Percentiles rank a stretch among this genome's conserved stretches.
Conservation (phyloP, 2,329 filamentous ascomycete genomes). For the Didymella exigua region DNA sequence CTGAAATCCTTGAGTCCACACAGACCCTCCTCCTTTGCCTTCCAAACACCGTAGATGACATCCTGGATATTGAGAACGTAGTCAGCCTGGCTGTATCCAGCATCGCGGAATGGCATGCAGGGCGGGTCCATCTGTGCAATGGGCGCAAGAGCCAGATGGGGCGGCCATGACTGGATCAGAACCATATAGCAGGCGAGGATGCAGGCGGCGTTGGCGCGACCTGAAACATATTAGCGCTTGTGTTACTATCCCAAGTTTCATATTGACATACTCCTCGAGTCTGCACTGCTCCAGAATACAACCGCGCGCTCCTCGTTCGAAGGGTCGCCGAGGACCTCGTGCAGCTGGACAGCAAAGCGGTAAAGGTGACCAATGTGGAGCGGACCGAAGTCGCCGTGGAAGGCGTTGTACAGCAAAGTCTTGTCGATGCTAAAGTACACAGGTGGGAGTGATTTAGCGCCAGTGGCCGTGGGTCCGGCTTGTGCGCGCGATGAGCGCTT, state of each 20-base stretch:
- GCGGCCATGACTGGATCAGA: conserved; percentile 95
- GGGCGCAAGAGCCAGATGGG: conserved; percentile 90
- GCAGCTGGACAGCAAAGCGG: conserved; percentile 92
- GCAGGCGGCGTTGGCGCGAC: conserved; percentile 90
- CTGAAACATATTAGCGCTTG: conserved; percentile 52
- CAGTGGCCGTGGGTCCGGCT: conserved; percentile 60
- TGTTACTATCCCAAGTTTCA: background rate
- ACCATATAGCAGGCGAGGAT: conserved; percentile 99
- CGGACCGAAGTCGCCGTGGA: conserved; percentile 97
- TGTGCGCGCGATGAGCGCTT: conserved; percentile 74
- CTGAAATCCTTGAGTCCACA: conserved; percentile 93
- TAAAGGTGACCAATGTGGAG: conserved; percentile 97
- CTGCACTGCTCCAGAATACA: conserved; percentile 93
- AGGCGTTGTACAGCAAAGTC: conserved; percentile 92
- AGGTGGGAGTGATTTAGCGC: conserved; percentile 66
- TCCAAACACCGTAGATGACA: conserved; percentile 98
- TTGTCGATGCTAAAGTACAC: conserved; percentile 97
- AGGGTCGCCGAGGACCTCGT: conserved; percentile 90
- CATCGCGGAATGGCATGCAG: conserved; percentile 98
- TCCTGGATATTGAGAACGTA: conserved; percentile 96
- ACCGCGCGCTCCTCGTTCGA: conserved; percentile 89
- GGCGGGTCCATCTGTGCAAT: conserved; percentile 97
- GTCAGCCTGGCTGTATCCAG: conserved; percentile 97
- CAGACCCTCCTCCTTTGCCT: conserved; percentile 93
- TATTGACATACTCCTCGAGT: conserved; percentile 77